Conservation (phyloP, 345 rosid species). For the Boechera divaricarpa region DNA sequence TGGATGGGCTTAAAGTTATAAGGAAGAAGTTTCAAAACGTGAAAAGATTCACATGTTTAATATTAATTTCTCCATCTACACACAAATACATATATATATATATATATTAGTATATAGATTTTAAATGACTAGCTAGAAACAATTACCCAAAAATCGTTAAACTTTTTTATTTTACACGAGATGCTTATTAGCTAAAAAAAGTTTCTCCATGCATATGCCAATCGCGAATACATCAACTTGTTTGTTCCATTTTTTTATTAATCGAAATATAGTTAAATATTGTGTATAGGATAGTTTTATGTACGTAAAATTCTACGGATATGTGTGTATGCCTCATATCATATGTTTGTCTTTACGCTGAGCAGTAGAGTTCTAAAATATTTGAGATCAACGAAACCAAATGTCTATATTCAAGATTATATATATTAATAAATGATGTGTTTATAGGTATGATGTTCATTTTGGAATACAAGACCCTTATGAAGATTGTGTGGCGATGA, state of each 20-base stretch:
- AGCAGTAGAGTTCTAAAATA: too few relatives aligned
- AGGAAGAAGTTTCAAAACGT: conserved; percentile 23
- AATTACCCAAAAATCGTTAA: neutral
- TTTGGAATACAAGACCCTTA: conserved; percentile 77
- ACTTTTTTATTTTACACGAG: too few relatives aligned
- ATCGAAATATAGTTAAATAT: neutral
- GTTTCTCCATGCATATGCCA: too few relatives aligned
- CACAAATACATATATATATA: neutral
- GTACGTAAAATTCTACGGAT: too few relatives aligned
- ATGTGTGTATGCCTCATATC: too few relatives aligned
- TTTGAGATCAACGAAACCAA: neutral
- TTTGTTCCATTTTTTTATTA: too few relatives aligned
- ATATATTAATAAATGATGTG: conserved; percentile 5
- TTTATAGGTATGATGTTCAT: conserved; percentile 75
- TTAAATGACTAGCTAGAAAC: neutral
- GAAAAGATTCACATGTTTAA: conserved; percentile 28
- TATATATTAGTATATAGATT: neutral
- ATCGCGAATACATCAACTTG: too few relatives aligned
- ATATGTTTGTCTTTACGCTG: too few relatives aligned
- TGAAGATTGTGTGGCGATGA: conserved; percentile 85
- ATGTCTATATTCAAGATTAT: neutral
- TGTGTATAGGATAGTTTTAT: too few relatives aligned
- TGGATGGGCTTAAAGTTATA: conserved; percentile 36
- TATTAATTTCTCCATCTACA: neutral
- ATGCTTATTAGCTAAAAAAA: too few relatives aligned